Evolutionary conservation across 768 basidiomycete genomes (phyloP), one percentile per base, ranked within the genome.

Genomic region (Rhizopogon vesiculosus): DNA sequence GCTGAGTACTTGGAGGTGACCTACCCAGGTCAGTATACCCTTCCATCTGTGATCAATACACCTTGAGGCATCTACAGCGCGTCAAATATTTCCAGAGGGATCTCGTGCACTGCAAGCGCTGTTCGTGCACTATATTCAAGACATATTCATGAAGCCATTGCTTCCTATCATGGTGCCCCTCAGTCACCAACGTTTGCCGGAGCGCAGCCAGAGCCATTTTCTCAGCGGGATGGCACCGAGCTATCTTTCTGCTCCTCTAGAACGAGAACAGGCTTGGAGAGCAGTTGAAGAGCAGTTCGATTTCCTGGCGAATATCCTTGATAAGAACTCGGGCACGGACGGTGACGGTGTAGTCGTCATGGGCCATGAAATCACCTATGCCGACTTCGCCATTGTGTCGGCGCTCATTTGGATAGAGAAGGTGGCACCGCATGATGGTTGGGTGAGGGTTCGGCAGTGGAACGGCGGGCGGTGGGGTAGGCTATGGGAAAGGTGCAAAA

Each of bases 371-470:
- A 75, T 89, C 49, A 82, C 80, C 9, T 88, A 89, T 60, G 86
- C 85, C 2, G 88, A 90, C 61, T 89, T 90, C 64, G 82, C 85
- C 5, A 69, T 91, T 19, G 87, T 86, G 60, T 81, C 88, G 0
- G 78, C 87, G 16, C 69, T 90, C 42, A 78, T 89, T 45, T 91
- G 86, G 87, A 84, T 89, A 42, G 83, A 89, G 65, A 75, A 80
- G 46, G 81, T 89, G 64, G 80, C 86, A 3, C 78, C 85, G n/a
- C 82, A 85, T 54, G 86, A 89, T 59, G 86, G 84, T 13, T 91
- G 88, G 88, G 72, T 76, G 22, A 72, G 82, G 52, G 77, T 90
- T n/a, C 70, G 81, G 49, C 76, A 79, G 28, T 90, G 87, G 87
- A 84, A 87, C 62, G 76, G 74, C 3, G 86, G 88, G 3, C 67